Base-by-base conservation (phyloP, 495 filamentous ascomycete genomes). In the Bombardia bombarda region DNA sequence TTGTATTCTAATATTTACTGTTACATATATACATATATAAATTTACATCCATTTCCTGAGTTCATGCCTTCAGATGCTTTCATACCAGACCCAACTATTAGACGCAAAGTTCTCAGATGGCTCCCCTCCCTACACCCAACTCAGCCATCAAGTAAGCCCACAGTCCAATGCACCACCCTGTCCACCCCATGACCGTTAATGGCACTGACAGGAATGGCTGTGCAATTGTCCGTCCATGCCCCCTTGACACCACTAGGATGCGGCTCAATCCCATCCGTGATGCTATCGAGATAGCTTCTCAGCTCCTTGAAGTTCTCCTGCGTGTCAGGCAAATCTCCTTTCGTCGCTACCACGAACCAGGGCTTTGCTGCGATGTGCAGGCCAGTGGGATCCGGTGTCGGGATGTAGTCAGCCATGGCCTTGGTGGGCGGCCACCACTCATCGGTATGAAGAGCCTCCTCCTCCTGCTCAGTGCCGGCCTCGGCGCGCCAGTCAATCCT, bases 281-380 rank as follows among this genome's bases (percentile, higher is more conserved):
- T 70, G 2, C 62, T 69, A 2, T 71, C 61, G 3, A 95, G 61
- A 61, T 92, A 94, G 1, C 61, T 62, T 42, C 80, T 79, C 51
- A 98, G 60, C 37, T 62, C 62, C 20, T 53, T 66, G 58, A 86
- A 98, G 49, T 89, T 92, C 18, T 81, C 74, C 61, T 87, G 73
- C 5, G 93, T 92, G 1, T 74, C 73, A 7, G 78, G 75, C 37
- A 96, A 56, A 61, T 98, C 92, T 8, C 87, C 90, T 62, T 98
- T 98, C 26, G 90, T 95, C 7, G 89, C 93, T 26, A 97, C 84
- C 1, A 97, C 90, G 52, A 95, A 92, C 93, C 93, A 98, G 5
- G 90, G 88, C 60, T 98, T 98, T 8, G 73, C 72, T 13, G 85
- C 83, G 36, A 93, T 85, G 32, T 85, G 79, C 13, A 84, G 72